Base-by-base conservation (phyloP, 495 filamentous ascomycete species). In the Penicillium verhagenii region DNA sequence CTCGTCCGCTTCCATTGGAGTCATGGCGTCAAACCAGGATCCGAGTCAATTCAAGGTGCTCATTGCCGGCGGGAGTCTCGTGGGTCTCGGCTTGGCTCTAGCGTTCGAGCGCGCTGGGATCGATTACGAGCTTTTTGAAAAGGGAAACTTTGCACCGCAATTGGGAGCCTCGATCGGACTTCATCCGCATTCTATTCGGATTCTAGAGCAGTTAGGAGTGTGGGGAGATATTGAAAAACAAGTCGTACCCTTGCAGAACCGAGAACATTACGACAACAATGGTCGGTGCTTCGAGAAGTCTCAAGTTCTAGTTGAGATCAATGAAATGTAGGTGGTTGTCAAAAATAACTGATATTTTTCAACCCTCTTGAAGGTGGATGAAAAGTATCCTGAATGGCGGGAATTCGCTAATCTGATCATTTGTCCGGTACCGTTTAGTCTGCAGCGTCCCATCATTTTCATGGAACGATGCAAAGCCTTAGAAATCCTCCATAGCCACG, bases 41-140 rank as follows among this genome's bases (percentile, higher is more conserved):
- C 6, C 16, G 24, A 14, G 19, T 25, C 19, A 37, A 24, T 61
- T 61, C 50, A 61, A 61, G 23, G 42, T 61, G 1, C 54, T 61
- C 29, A 61, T 61, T 8, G 59, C 54, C 11, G 59, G 59, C 19
- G 59, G 59, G 5, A 58, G 59, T 33, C 45, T 61, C 4, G 59
- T 54, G 29, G 54, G 59, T 14, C 54, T 61, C 4, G 46, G 45
- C 14, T 42, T 57, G 20, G 59, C 59, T 14, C 33, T 58, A 10
- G 54, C 45, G 7, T 50, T 61, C 14, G 54, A 61, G n/a, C 59
- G 44, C 3, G 59, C 54, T 14, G 54, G 54, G 25, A 55, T 61
- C 39, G 54, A 61, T 3, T 61, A 58, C 24, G 59, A 58, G n/a
- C 35, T 61, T 14, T 54, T 58, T 20, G 59, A 58, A 20, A 57